Evolutionary conservation across 2,329 filamentous ascomycete genomes (phyloP).

Genomic region (Dothideomycetes sp.): DNA sequence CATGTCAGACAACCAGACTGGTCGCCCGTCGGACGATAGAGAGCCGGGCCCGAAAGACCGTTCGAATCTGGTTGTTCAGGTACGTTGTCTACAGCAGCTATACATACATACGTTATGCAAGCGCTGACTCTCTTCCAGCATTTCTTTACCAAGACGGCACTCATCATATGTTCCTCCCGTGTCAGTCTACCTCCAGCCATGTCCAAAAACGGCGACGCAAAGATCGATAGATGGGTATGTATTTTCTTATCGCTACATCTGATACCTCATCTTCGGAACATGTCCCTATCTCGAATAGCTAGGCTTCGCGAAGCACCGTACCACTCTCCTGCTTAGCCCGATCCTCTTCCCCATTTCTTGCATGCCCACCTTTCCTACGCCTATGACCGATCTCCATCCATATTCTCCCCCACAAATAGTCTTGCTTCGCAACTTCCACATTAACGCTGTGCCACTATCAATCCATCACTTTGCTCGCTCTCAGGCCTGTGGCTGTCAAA

Average conservation of each 20-base stretch:
- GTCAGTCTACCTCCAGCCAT: conserved; percentile 56
- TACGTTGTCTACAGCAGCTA: conserved; percentile 29
- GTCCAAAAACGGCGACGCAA: conserved; percentile 51
- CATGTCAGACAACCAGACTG: conserved; percentile 11
- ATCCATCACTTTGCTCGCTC: not conserved
- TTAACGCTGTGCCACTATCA: not conserved
- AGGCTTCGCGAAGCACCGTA: too few relatives aligned
- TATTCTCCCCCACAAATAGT: not conserved
- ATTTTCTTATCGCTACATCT: conserved; percentile 6
- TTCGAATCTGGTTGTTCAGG: conserved; percentile 88
- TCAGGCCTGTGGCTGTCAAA: too few relatives aligned
- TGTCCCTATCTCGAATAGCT: too few relatives aligned
- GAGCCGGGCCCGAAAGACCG: conserved; percentile 52
- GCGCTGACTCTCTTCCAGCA: conserved; percentile 54
- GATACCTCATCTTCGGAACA: not conserved
- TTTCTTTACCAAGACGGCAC: conserved; percentile 79
- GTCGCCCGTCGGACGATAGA: conserved; percentile 29
- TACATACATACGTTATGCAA: not conserved
- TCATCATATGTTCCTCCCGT: conserved; percentile 73
- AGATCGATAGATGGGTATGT: conserved; percentile 80
- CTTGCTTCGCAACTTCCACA: too few relatives aligned
- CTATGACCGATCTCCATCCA: not conserved
- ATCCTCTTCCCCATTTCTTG: too few relatives aligned
- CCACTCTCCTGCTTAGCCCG: too few relatives aligned
- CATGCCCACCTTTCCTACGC: not conserved